Percentiles rank a stretch among this genome's conserved stretches.
Conservation (phyloP, 345 rosid species). For the Acer saccharum region DNA sequence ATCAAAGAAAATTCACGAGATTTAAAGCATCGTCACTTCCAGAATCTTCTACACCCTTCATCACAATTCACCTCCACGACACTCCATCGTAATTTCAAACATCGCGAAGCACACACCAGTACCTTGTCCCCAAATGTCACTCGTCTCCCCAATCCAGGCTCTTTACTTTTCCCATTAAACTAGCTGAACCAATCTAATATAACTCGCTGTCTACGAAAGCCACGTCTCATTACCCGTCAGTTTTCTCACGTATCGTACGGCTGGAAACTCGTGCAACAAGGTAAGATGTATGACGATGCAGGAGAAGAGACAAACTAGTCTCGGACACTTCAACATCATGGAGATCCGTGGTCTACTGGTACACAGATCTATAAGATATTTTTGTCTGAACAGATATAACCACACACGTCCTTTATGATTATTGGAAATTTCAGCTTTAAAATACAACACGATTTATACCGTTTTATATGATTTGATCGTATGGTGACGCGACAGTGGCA, state of each 20-base stretch:
- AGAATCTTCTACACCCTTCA: slow-evolving; percentile 16
- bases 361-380: neutral
- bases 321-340: neutral
- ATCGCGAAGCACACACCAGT: slow-evolving; percentile 2
- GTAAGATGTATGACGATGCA: neutral
- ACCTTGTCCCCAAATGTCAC: neutral
- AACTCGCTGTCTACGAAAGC: neutral
- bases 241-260: neutral
- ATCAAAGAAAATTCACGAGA: neutral
- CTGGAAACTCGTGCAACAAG: neutral
- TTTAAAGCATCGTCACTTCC: neutral
- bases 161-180: neutral
- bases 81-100: neutral
- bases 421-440: neutral
- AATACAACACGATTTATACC: too few relatives aligned
- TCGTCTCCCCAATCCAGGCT: neutral
- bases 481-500: neutral
- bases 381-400: neutral
- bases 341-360: neutral
- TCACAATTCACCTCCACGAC: neutral
- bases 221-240: neutral
- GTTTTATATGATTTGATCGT: too few relatives aligned
- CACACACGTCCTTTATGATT: neutral
- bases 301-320: neutral
- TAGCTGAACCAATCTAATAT: too few relatives aligned